Evolutionary conservation across 805 yeast genomes (phyloP).

Genomic region (Cyberlindnera lachancei): DNA sequence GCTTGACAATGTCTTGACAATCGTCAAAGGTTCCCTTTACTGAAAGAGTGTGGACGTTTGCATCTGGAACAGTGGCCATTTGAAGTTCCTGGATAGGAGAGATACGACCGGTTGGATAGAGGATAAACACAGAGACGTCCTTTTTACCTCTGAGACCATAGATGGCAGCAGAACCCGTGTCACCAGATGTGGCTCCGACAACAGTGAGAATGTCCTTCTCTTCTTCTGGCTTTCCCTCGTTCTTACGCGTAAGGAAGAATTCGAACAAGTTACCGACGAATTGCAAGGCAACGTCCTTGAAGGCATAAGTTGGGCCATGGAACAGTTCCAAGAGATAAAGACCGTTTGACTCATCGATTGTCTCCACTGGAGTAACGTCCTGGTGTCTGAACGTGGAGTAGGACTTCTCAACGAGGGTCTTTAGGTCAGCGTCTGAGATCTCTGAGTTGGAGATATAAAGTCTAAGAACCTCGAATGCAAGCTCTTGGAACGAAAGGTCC

Average conservation of each 20-base stretch:
- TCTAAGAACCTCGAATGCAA: conserved; percentile 82
- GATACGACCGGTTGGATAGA: conserved; percentile 95
- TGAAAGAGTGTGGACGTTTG: conserved; percentile 89
- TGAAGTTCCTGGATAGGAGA: conserved; percentile 98
- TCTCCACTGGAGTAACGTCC: conserved; percentile 78
- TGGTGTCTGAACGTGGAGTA: conserved; percentile 86
- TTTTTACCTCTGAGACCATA: conserved; percentile 95
- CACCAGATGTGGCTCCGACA: conserved; percentile 99
- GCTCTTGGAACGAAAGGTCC: conserved; percentile 68
- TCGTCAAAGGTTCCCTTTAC: conserved; percentile 97
- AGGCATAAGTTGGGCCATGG: conserved; percentile 99
- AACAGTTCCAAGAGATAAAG: conserved; percentile 82
- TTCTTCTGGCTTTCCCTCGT: conserved; percentile 42
- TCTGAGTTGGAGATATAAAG: conserved; percentile 67
- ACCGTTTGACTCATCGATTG: conserved; percentile 49
- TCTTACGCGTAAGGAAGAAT: conserved; percentile 75
- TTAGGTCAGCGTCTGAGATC: conserved; percentile 64
- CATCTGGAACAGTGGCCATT: conserved; percentile 93
- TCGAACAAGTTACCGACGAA: conserved; percentile 97
- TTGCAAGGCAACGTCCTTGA: conserved; percentile 97
- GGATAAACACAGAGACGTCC: conserved; percentile 94
- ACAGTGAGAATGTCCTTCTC: conserved; percentile 82
- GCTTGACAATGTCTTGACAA: conserved; percentile 95
- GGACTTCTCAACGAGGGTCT: conserved; percentile 54
- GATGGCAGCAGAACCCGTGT: conserved; percentile 98